phyloP scores from a whole-genome alignment of 2,329 filamentous ascomycete species.

The Drechslerella coelobrocha region DNA sequence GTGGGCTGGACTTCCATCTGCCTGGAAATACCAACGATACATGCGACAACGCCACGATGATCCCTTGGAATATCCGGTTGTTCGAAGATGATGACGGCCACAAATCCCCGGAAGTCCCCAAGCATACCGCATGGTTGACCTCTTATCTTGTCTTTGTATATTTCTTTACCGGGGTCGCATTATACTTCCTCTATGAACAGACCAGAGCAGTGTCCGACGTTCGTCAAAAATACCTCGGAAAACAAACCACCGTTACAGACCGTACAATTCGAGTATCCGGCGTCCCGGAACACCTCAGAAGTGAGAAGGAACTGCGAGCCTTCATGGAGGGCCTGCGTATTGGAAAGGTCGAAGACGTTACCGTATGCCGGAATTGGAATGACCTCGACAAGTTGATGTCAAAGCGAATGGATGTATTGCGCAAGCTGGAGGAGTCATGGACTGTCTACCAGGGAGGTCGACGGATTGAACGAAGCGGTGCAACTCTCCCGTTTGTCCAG shows the following conservation, averaged over 20 bases:
- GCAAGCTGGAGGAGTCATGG: slow-evolving; percentile 82
- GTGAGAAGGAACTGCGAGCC: slow-evolving; percentile 81
- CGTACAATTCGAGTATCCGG: slow-evolving; percentile 90
- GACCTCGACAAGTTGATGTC: slow-evolving; percentile 77
- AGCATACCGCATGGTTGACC: slow-evolving; percentile 75
- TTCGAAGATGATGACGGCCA: slow-evolving; percentile 13
- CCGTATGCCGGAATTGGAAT: slow-evolving; percentile 84
- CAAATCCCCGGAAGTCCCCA: slow-evolving; percentile 52
- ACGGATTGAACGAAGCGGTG: slow-evolving; percentile 61
- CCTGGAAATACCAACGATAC: slow-evolving; percentile 36
- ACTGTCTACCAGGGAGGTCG: slow-evolving; percentile 73
- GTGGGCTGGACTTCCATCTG: slow-evolving; percentile 21
- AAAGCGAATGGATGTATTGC: slow-evolving; percentile 69
- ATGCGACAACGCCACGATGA: slow-evolving; percentile 24
- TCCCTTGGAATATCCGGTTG: slow-evolving; percentile 7
- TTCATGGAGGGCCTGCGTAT: slow-evolving; percentile 88
- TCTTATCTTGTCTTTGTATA: slow-evolving; percentile 89
- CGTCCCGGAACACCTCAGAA: slow-evolving; percentile 78
- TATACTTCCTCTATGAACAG: slow-evolving; percentile 82
- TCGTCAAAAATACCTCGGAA: slow-evolving; percentile 88
- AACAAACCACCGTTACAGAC: slow-evolving; percentile 93
- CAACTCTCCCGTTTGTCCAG: slow-evolving; percentile 63
- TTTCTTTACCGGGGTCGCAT: slow-evolving; percentile 80
- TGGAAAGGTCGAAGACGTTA: slow-evolving; percentile 86
- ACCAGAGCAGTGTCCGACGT: slow-evolving; percentile 84